phyloP scores from a whole-genome alignment of 2,329 filamentous ascomycete genomes.

The Diaporthe aspalathi region DNA sequence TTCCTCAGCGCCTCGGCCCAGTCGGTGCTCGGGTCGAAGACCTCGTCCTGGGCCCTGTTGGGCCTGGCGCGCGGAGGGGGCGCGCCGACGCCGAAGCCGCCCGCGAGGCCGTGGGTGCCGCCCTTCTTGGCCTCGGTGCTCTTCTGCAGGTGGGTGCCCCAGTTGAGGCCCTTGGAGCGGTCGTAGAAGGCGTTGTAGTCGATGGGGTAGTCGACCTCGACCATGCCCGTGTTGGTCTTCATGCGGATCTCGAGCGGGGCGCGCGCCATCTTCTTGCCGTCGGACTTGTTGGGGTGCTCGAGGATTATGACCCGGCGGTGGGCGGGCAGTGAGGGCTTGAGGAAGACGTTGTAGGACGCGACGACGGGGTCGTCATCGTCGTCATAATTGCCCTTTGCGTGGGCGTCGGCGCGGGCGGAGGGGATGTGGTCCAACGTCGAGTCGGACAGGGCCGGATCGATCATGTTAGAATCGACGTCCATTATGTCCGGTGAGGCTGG shows the following conservation, averaged over 20 bases:
- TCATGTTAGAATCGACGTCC: slow-evolving; percentile 33
- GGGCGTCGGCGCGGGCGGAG: neutral
- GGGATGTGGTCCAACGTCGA: slow-evolving; percentile 18
- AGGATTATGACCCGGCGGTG: slow-evolving; percentile 80
- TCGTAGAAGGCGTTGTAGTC: slow-evolving; percentile 82
- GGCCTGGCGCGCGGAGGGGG: slow-evolving; percentile 50
- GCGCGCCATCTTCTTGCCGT: slow-evolving; percentile 60
- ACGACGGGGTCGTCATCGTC: slow-evolving; percentile 73
- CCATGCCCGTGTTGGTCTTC: slow-evolving; percentile 83
- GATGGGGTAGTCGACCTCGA: slow-evolving; percentile 93
- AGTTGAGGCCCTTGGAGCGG: slow-evolving; percentile 81
- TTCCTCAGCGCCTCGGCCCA: slow-evolving; percentile 76
- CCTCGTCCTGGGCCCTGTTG: slow-evolving; percentile 43
- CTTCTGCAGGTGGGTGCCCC: slow-evolving; percentile 80
- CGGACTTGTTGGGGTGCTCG: slow-evolving; percentile 85
- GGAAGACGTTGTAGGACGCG: slow-evolving; percentile 84
- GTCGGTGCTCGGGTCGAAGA: slow-evolving; percentile 60
- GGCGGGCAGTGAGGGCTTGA: slow-evolving; percentile 76
- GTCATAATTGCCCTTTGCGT: slow-evolving; percentile 50
- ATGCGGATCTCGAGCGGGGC: slow-evolving; percentile 81
- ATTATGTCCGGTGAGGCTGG: neutral
- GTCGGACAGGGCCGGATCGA: slow-evolving; percentile 37
- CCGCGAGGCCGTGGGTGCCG: slow-evolving; percentile 76
- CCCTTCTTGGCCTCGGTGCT: slow-evolving; percentile 69
- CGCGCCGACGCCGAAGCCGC: slow-evolving; percentile 76